phyloP scores from a whole-genome alignment of 1,284 basidiomycete species.

The Cystobasidiaceae sp. region DNA sequence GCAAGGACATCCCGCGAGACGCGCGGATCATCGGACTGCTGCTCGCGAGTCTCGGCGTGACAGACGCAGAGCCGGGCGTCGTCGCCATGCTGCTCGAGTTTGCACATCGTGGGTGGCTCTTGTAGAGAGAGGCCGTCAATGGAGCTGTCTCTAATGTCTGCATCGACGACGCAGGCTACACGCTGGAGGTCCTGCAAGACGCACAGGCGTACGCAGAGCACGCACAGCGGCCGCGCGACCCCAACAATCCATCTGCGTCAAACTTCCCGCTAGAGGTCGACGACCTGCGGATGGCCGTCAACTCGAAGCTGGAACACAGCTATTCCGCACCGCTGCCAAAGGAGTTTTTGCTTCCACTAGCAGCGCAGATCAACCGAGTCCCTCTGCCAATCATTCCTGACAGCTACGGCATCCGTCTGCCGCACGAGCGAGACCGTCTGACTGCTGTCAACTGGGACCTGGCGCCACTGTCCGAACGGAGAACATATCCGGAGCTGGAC shows the following conservation, averaged over 20 bases:
- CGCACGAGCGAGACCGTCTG: conserved; percentile 72
- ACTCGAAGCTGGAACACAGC: conserved; percentile 88
- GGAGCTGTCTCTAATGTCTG: neutral
- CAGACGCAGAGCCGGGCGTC: conserved; percentile 88
- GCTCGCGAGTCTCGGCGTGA: conserved; percentile 86
- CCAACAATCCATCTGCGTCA: conserved; percentile 29
- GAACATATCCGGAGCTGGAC: conserved; percentile 10
- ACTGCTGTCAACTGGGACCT: conserved; percentile 89
- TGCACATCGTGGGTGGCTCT: conserved; percentile 61
- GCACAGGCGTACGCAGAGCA: conserved; percentile 92
- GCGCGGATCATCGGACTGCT: conserved; percentile 88
- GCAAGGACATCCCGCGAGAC: conserved; percentile 60
- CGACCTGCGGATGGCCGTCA: conserved; percentile 84
- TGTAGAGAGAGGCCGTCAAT: neutral
- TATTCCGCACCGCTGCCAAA: conserved; percentile 89
- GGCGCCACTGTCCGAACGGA: conserved; percentile 54
- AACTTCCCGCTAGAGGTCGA: conserved; percentile 64
- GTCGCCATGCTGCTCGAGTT: conserved; percentile 94
- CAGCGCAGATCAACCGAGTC: conserved; percentile 80
- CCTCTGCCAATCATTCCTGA: conserved; percentile 91
- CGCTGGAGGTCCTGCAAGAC: conserved; percentile 81
- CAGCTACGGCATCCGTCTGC: conserved; percentile 86
- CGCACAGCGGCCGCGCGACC: conserved; percentile 49
- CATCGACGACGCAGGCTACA: conserved; percentile 57
- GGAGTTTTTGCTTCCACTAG: conserved; percentile 85